Evolutionary conservation across 1,284 basidiomycete species (phyloP), one percentile per base, ranked within the genome.

Genomic region (Cutaneotrichosporon sp.): DNA sequence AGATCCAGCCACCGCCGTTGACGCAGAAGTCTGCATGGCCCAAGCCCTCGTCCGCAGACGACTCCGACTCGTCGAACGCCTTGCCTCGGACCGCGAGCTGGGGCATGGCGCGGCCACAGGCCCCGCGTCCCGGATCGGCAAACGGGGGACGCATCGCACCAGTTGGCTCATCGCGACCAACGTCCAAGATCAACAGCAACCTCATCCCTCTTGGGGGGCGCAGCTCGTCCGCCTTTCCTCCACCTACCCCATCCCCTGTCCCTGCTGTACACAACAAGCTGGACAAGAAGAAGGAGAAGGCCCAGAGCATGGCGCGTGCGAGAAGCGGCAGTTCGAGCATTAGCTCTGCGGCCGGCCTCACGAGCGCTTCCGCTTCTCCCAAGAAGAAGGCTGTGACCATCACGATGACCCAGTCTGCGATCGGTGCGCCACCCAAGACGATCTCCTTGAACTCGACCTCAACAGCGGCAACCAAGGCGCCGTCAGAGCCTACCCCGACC

Each of bases 31-130:
- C 72, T 50, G 65, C 60, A 59, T 72, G 70, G 68, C 59, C 71
- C 59, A 72, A 77, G 63, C 74, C 76, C 8, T 72, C 74, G 1
- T 46, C 45, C 9, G 60, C 54, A 9, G 75, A 78, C 18, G 76
- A 76, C 50, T 58, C 67, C 54, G 72, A 72, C 64, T 53, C 72
- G 75, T 73, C 80, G 69, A 77, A 79, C 68, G 86, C 85, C 53
- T 81, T 95, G 50, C 92, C 92, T 38, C 87, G 89, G 59, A 87
- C 87, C 11, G 91, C 92, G 13, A 88, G 89, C 27, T 95, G 92
- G 92, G 92, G 71, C 22, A 76, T 75, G 38, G 16, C 38, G 60
- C 61, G 60, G 5, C 66, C 66, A 9, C 43, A 42, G 10, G 58
- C 61, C 2, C 51, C 61, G 9, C 57, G 62, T 8, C 51, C 65